phyloP scores from a whole-genome alignment of 179 eudicot species.

The Amaranthus tricolor region DNA sequence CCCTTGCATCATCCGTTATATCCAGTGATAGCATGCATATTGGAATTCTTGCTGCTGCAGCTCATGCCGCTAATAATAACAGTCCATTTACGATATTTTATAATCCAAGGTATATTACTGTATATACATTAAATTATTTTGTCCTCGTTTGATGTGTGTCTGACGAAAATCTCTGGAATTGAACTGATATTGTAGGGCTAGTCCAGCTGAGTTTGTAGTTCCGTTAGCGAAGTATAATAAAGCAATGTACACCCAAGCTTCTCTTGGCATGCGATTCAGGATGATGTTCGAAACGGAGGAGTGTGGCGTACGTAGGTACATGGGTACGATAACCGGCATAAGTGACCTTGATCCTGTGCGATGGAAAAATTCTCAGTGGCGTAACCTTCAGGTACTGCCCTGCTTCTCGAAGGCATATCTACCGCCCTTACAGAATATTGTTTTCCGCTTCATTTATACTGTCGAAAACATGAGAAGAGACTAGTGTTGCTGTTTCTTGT shows the following conservation, averaged over 20 bases:
- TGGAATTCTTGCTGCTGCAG: constrained; percentile 97
- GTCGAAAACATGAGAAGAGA: neutral
- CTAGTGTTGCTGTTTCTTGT: neutral
- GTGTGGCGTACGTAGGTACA: constrained; percentile 89
- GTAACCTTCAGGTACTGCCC: constrained; percentile 75
- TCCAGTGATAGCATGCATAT: constrained; percentile 99
- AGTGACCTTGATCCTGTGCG: constrained; percentile 81
- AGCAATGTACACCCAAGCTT: constrained; percentile 94
- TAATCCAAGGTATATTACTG: constrained; percentile 76
- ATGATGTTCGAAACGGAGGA: constrained; percentile 99
- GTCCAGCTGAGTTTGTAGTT: constrained; percentile 96
- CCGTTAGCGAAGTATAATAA: constrained; percentile 96
- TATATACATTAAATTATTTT: neutral
- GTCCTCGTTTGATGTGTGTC: neutral
- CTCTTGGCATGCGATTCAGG: constrained; percentile 93
- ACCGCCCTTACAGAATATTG: neutral
- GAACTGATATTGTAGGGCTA: constrained; percentile 54
- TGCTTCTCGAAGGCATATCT: neutral
- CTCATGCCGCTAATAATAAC: constrained; percentile 96
- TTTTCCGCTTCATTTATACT: neutral
- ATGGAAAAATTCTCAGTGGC: constrained; percentile 97
- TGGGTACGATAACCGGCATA: constrained; percentile 88
- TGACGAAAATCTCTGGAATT: neutral
- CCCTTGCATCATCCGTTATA: constrained; percentile 96
- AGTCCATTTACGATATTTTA: constrained; percentile 96